Conservation (phyloP, 1,284 basidiomycete species). For the Ceraceosorus bombacis region DNA sequence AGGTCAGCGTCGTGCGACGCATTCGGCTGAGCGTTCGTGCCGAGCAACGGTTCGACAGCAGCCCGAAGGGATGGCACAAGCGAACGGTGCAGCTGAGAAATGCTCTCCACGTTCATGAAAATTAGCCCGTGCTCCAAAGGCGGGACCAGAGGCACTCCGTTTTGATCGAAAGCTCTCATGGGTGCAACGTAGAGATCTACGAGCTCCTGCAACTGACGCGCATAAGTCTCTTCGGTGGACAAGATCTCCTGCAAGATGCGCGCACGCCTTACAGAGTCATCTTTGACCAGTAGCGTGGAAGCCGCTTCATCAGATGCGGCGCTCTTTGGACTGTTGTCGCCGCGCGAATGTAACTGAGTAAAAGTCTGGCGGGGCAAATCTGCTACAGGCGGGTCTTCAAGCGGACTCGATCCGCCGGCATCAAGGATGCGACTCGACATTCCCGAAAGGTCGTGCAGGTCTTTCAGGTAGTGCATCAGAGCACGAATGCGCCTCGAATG, state of each 20-base stretch:
- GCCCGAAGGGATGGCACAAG: constrained; percentile 80
- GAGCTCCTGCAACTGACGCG: constrained; percentile 81
- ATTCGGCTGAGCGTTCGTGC: constrained; percentile 22
- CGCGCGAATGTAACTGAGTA: not conserved
- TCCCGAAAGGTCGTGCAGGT: constrained; percentile 72
- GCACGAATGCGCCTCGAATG: constrained; percentile 72
- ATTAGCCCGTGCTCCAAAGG: constrained; percentile 76
- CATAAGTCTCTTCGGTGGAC: constrained; percentile 90
- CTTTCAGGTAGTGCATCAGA: constrained; percentile 86
- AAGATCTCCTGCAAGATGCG: constrained; percentile 48
- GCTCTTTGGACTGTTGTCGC: not conserved
- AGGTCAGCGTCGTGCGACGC: constrained; percentile 61
- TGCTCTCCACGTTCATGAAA: constrained; percentile 80
- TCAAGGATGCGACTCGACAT: not conserved
- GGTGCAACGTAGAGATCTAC: constrained; percentile 91
- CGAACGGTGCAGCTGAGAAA: constrained; percentile 87
- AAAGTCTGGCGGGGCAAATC: not conserved
- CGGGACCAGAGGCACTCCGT: constrained; percentile 71
- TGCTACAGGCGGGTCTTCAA: not conserved
- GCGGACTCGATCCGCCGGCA: not conserved
- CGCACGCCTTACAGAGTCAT: constrained; percentile 43
- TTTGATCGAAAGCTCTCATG: constrained; percentile 59
- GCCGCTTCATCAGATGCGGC: not conserved
- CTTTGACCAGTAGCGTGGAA: constrained; percentile 15
- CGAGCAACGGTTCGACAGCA: constrained; percentile 50